Base-by-base conservation (phyloP, 73 alveolate species). In the Paramecium bursaria region DNA sequence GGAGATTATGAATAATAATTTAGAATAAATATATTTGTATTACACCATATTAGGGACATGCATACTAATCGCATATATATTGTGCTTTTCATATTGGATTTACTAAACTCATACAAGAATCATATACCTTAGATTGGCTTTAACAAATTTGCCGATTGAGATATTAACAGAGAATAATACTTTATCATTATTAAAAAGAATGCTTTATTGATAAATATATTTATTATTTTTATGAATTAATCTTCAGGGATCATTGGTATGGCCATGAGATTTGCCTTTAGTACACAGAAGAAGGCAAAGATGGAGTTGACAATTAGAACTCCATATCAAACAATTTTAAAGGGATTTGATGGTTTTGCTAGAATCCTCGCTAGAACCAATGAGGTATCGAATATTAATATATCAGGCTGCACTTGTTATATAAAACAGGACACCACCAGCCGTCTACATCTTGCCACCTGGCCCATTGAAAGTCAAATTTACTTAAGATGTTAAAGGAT, bases 271-370 rank as follows among this genome's bases (percentile, higher is more conserved):
- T n/a, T n/a, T n/a, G n/a, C n/a, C 44, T 67, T 67, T 67, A 67
- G 82, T 42, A 42, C 53, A 3, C 60, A 80, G 17, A 79, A 79
- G 77, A 79, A 79, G 74, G 85, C 75, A 19, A 79, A 79, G 17
- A 79, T 79, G 89, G 89, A 79, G 54, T 61, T 79, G 55, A 79
- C 89, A 23, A 30, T 79, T 48, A 52, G 89, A 79, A 79, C 89
- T 54, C 89, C 89, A 61, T 79, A 79, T 52, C 23, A 79, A 35
- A 73, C 75, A 25, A 53, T 53, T 26, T 39, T 79, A 19, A 73
- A 47, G 4, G 46, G 54, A 27, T 79, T 79, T 42, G 89, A 79
- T 14, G 89, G 89, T 22, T 79, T 79, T 48, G 30, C 74, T 13
- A 79, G 85, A 55, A 79, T 79, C 17, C 60, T 73, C 11, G 85